Evolutionary conservation across 2,329 filamentous ascomycete genomes (phyloP), one percentile per base, ranked within the genome.

Genomic region (Alternaria brassicicola): DNA sequence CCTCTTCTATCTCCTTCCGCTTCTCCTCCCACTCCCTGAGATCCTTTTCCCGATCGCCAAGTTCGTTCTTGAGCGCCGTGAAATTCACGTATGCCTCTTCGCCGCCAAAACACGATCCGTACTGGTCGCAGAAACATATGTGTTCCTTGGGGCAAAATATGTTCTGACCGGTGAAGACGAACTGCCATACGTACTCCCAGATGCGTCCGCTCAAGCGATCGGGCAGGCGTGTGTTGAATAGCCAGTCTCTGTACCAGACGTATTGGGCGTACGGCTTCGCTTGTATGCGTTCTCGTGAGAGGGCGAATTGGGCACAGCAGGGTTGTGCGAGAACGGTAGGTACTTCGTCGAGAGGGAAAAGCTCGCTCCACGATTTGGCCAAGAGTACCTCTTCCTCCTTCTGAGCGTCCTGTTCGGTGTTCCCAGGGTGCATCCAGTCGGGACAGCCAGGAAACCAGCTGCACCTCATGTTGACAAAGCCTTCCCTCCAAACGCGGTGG

Each of bases 141-240:
- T 84, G 79, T 74, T 86, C 83, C 43, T 77, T 74, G 0, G 83
- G 82, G 64, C 84, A 86, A 51, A 80, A 78, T 9, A 81, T 71
- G 5, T 79, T 77, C 15, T 78, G 59, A 2, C 82, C 83, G 0
- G 85, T 84, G 69, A 88, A 89, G 13, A 88, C 80, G 57, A 82
- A 85, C 58, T 88, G 85, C 86, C 86, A 89, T 1, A 87, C 74
- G 67, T 88, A 88, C 70, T 89, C 86, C 78, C 85, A 88, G 15
- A 88, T 79, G 3, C 86, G 80, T 3, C 86, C 86, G 12, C 83
- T 84, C 19, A 88, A 77, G 39, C 81, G 81, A 66, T 88, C 85
- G 21, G 76, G 78, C 28, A 88, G 69, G 19, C 82, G 77, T 0
- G 86, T 88, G n/a, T 80, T 79, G 26, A 87, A 76, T 2, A 88